Evolutionary conservation across 352 stramenopile genomes (phyloP), one percentile per base, ranked within the genome.

Genomic region (Blastocystis sp.): DNA sequence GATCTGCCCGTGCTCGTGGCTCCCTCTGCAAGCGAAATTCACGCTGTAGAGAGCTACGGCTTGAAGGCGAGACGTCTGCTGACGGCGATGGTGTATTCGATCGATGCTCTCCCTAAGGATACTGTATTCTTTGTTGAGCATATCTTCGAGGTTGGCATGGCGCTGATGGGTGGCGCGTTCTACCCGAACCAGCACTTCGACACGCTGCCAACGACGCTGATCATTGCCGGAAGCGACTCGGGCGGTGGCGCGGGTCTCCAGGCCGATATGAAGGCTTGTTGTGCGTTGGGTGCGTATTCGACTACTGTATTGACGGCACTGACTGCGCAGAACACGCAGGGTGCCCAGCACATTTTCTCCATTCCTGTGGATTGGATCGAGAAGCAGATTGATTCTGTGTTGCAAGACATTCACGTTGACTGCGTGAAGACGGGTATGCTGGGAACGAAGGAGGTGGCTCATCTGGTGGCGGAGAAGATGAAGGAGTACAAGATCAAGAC

Each of bases 391-490:
- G 92, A 92, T n/a, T 93, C 94, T 21, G 92, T 98, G n/a, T 79
- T 94, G 69, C 90, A 93, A 29, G 96, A 98, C 91, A 94, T 98
- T 88, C 93, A 93, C 45, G 92, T 95, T 0, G 91, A 93, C 37
- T 94, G 95, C 29, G 93, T 98, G 85, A 98, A 98, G 93, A 95
- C 96, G 31, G 96, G 96, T 0, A 97, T 98, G 95, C 92, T 98
- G 37, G 94, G 93, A 39, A 96, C 92, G 6, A 92, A 93, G 61
- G 94, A 94, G 63, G 93, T 96, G 77, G 94, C 95, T 4, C 79
- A 94, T 19, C 91, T 93, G 81, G 94, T 97, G 37, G 93, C 92
- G 39, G 63, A 82, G 13, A 91, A 93, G 63, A 80, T 97, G 21
- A 80, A 93, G 37, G 24, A 91, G n/a, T 89, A 93, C n/a, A 61